Conservation (phyloP, 352 stramenopile species). For the Pythium aristosporum region DNA sequence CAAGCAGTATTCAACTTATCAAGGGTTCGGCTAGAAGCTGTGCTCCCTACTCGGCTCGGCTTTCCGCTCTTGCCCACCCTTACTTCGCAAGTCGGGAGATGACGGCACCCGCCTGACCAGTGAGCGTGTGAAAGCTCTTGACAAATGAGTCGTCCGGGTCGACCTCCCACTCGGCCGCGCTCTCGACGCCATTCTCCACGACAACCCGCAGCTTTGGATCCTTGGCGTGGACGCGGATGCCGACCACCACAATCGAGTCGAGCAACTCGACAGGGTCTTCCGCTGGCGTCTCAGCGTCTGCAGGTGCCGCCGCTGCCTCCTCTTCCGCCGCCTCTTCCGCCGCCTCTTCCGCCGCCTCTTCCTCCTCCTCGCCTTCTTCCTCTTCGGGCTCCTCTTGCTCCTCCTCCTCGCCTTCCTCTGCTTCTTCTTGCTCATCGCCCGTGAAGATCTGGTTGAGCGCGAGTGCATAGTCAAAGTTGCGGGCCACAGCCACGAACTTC, state of each 20-base stretch:
- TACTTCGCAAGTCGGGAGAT: background rate
- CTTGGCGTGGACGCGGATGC: constrained; percentile 37
- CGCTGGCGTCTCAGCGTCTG: constrained; percentile 19
- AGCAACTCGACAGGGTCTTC: constrained; percentile 20
- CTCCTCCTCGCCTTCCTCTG: constrained; percentile 7
- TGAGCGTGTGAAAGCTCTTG: constrained; percentile 3
- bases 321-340: constrained; percentile 16
- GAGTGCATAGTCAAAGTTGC: constrained; percentile 37
- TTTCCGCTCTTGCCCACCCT: background rate
- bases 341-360: constrained; percentile 14
- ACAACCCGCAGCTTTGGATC: constrained; percentile 22
- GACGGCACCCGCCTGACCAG: background rate
- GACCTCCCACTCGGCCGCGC: background rate
- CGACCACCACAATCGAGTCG: constrained; percentile 30
- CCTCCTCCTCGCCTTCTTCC: constrained; percentile 15
- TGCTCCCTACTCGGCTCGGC: background rate
- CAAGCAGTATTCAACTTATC: background rate
- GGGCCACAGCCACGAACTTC: constrained; percentile 39
- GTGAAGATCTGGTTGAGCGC: constrained; percentile 5
- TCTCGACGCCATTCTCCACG: background rate
- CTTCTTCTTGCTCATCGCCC: constrained; percentile 9
- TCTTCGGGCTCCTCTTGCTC: constrained; percentile 21
- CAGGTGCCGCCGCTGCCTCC: constrained; percentile 9
- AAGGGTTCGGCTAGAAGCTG: too few relatives aligned
- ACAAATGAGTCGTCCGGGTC: constrained; percentile 8